These are phyloP conservation scores for Arxiozyma slooffiae DNA, from an alignment of 1,139 yeast species.

Conservation along the genomic window DNA sequence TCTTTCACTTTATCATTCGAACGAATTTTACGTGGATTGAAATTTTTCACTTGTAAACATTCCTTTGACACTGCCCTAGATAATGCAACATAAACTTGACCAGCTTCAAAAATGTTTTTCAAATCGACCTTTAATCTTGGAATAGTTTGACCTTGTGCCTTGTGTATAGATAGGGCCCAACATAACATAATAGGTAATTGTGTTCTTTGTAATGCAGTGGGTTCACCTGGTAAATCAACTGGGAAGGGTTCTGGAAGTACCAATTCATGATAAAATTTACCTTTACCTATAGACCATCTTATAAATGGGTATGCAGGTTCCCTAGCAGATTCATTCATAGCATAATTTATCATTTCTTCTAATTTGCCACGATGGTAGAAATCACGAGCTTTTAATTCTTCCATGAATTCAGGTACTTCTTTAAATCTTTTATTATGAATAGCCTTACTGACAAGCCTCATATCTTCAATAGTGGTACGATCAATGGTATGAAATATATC, in stretches of 20 bases:
- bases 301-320: constrained; percentile 43
- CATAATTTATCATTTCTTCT: constrained; percentile 31
- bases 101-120: constrained; percentile 62
- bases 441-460: constrained; percentile 30
- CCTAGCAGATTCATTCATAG: constrained; percentile 27
- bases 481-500: constrained; percentile 17
- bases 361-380: constrained; percentile 19
- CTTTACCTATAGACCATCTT: constrained; percentile 35
- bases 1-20: constrained; percentile 57
- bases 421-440: constrained; percentile 19
- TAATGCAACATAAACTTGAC: constrained; percentile 84
- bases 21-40: constrained; percentile 49
- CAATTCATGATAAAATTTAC: constrained; percentile 21
- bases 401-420: constrained; percentile 20
- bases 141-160: constrained; percentile 86
- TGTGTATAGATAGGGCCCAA: constrained; percentile 88
- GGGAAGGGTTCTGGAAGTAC: constrained; percentile 27
- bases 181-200: constrained; percentile 72
- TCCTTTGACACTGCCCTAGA: constrained; percentile 79
- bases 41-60: constrained; percentile 63
- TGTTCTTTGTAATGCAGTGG: constrained; percentile 33
- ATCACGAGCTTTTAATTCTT: constrained; percentile 19
- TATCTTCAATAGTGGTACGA: constrained; percentile 24
- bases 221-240: constrained; percentile 27
- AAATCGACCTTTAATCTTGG: constrained; percentile 70